Evolutionary conservation across 140 eudicot genomes (phyloP).

Genomic region (Oenanthe javanica): DNA sequence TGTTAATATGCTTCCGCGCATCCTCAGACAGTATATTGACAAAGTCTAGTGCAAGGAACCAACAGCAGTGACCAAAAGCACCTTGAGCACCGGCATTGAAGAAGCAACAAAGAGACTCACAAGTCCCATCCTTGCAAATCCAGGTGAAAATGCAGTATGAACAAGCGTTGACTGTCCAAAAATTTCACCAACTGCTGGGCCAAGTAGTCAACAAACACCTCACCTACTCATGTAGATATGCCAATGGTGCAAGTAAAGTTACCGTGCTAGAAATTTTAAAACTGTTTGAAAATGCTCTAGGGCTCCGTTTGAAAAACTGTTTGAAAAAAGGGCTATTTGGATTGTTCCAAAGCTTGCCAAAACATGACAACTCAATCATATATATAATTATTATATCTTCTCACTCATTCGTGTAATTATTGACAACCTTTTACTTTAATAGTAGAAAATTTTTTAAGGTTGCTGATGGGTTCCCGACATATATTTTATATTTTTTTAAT

Average conservation of each 20-base stretch:
- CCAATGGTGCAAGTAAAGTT: background rate
- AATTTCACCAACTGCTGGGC: too few relatives aligned
- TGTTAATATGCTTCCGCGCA: constrained; percentile 58
- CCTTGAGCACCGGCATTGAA: constrained; percentile 63
- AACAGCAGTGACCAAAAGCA: constrained; percentile 56
- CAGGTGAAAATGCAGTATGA: background rate
- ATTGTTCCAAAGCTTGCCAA: too few relatives aligned
- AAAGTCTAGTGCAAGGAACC: constrained; percentile 62
- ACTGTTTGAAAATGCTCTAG: too few relatives aligned
- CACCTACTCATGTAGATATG: background rate
- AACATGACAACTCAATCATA: too few relatives aligned
- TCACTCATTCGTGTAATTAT: too few relatives aligned
- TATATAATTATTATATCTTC: too few relatives aligned
- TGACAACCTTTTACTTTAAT: too few relatives aligned
- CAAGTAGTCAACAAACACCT: background rate
- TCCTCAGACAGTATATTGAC: constrained; percentile 43
- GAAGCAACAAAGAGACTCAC: constrained; percentile 54
- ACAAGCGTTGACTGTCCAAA: background rate
- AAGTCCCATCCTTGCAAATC: constrained; percentile 29
- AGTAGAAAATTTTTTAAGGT: too few relatives aligned
- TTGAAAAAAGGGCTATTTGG: too few relatives aligned
- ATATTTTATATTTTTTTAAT: too few relatives aligned
- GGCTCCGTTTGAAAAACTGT: too few relatives aligned
- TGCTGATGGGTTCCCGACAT: background rate
- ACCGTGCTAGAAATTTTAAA: background rate